A percentile compares a stretch with the other conserved stretches of the same genome.
Conservation (phyloP, 495 filamentous ascomycete genomes). For the Podospora bellae-mahoneyi region DNA sequence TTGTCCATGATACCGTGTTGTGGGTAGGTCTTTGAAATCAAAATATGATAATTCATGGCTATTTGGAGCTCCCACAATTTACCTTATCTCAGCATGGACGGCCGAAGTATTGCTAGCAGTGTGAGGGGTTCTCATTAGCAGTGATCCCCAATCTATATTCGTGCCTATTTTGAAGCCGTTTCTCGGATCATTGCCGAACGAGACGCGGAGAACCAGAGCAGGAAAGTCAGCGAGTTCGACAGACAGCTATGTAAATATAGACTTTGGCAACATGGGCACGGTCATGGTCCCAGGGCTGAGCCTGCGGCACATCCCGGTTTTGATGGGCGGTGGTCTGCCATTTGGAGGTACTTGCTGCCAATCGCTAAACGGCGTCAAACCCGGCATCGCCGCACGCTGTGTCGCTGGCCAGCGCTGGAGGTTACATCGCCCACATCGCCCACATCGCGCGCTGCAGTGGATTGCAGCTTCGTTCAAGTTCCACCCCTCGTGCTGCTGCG, state of each 20-base stretch:
- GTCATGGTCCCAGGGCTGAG: background rate
- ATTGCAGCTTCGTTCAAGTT: background rate
- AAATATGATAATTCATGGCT: no score
- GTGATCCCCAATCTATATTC: no score
- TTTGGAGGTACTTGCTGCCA: background rate
- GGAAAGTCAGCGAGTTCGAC: no score
- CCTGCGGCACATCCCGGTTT: slow-evolving; percentile 5
- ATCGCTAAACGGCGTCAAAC: background rate
- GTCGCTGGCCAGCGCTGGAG: background rate
- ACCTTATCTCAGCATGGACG: no score
- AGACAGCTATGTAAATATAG: no score
- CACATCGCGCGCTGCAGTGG: background rate
- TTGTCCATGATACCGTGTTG: background rate
- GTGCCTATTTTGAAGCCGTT: no score
- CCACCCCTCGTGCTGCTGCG: background rate
- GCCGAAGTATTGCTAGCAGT: no score
- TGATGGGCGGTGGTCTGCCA: background rate
- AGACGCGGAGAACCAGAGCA: no score
- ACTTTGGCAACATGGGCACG: background rate
- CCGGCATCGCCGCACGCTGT: slow-evolving; percentile 10
- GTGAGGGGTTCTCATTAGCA: no score
- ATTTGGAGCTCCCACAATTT: no score
- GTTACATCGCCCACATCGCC: background rate
- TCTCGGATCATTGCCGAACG: no score
- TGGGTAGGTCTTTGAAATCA: no score